Base-by-base conservation (phyloP, 441 rosid genomes). In the Euphorbia corollata region DNA sequence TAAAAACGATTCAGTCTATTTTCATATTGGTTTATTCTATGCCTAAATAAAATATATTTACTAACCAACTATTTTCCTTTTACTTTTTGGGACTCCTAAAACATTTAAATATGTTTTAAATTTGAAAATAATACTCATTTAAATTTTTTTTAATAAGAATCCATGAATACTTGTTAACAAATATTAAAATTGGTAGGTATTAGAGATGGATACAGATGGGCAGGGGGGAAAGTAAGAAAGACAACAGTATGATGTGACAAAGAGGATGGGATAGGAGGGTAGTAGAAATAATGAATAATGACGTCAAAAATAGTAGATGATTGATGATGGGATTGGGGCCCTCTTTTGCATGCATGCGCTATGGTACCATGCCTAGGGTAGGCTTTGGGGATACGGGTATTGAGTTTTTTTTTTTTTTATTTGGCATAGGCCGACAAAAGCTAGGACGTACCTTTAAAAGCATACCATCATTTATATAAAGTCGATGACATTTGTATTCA, bases 311-410 rank as follows among this genome's bases (percentile, higher is more conserved):
- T 9, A 13, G 36, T 64, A 20, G 20, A 71, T 71, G 64, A 60
- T 71, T 71, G 74, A 47, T 53, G 65, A 27, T 59, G 60, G 64
- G 54, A 64, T 64, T 71, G 70, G 74, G 74, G 16, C 74, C 70
- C 56, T n/a, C n/a, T 24, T 60, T 50, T 7, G 41, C 65, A 39
- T 65, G 69, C 70, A 71, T 59, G 65, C 61, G 39, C 54, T n/a
- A 57, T 48, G 65, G 41, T 27, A 19, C 47, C 20, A 39, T 23
- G 24, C 24, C 4, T 30, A 48, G 36, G 32, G 2, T 27, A 27
- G 61, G 48, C 32, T 48, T 55, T 19, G 23, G 15, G 39, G 23
- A 27, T 27, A 27, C 1, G 32, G 32, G 32, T 57, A 53, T 39
- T 39, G 20, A 56, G 36, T 24, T 56, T 8, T 27, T 27, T 27